phyloP scores from a whole-genome alignment of 1,139 yeast species.

The Blastobotrys arbuscula region DNA sequence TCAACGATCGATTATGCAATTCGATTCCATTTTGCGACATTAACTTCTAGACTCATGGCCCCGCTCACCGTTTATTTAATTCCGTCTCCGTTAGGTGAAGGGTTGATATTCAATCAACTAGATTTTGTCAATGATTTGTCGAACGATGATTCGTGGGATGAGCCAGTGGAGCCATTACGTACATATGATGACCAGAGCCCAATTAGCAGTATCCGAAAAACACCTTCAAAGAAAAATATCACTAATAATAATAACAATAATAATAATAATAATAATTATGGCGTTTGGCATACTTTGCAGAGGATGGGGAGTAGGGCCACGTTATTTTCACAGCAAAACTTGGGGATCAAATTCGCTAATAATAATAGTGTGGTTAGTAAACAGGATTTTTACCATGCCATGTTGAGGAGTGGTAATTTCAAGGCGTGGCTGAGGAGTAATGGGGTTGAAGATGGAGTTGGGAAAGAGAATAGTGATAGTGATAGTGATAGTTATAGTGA shows the following conservation, averaged over 20 bases:
- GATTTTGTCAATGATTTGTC: constrained; percentile 13
- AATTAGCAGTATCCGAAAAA: too few species aligned
- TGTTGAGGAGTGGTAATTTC: constrained; percentile 15
- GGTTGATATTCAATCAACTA: constrained; percentile 14
- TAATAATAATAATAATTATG: not conserved
- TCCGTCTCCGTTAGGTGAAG: constrained; percentile 10
- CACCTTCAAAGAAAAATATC: not conserved
- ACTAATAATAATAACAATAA: not conserved
- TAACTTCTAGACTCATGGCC: constrained; percentile 24
- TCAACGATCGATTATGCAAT: constrained; percentile 11
- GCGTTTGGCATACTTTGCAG: constrained; percentile 13
- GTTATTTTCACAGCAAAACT: constrained; percentile 9
- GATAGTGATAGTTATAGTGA: not conserved
- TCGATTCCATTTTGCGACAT: constrained; percentile 25
- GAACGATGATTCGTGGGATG: constrained; percentile 9
- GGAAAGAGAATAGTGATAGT: not conserved
- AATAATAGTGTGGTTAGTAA: constrained; percentile 9
- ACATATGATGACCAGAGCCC: constrained; percentile 6
- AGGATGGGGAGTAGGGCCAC: constrained; percentile 10
- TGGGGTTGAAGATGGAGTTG: constrained; percentile 6
- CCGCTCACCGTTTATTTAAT: constrained; percentile 22
- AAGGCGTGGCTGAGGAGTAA: constrained; percentile 19
- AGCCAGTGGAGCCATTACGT: constrained; percentile 6
- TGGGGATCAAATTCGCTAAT: constrained; percentile 11
- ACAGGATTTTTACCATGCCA: constrained; percentile 18